Base-by-base conservation (phyloP, 108 stramenopile genomes). In the Nannochloropsis gaditana region DNA sequence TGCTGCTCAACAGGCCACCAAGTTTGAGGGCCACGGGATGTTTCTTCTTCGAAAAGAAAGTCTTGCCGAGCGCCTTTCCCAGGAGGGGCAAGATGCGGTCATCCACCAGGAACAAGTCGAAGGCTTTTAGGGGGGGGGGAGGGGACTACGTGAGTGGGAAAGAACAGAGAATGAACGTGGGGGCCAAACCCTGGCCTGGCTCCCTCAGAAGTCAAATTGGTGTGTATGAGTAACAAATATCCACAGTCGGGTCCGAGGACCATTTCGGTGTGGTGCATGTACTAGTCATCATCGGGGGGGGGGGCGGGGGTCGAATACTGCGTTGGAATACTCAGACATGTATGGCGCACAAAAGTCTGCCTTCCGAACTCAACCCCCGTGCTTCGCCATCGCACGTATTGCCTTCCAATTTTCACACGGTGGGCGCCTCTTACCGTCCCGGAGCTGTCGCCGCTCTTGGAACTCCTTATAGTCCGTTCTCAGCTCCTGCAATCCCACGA, bases 81-180 rank as follows among this genome's bases (percentile, higher is more conserved):
- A 97, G 88, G 95, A 97, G 96, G 86, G 96, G 96, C 81, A 97
- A 90, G 84, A 97, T 97, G 21, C 96, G 93, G 91, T 97, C 96
- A 86, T 97, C 96, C 31, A 94, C 94, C 86, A 97, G 93, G 91
- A 97, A 97, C 42, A 95, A 79, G 82, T 94, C 94, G 85, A 92
- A 96, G 82, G 91, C 87, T 17, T 81, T 43, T 43, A 95, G 79
- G 8, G 1, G 59, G 59, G 59, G 6, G 59, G 2, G 59, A n/a
- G 31, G 31, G 31, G 31, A 31, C 0, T 31, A 31, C 31, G 31
- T 31, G 31, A 31, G 31, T 31, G 31, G 31, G 1, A 31, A 31
- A 31, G 31, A 31, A 31, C 0, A 31, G 31, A 31, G 31, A 31
- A 31, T 31, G 31, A 31, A 31, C 31, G 31, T 31, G 31, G 31